Evolutionary conservation across 768 basidiomycete genomes (phyloP), one percentile per base, ranked within the genome.

Genomic region (Termitomyces sp.): DNA sequence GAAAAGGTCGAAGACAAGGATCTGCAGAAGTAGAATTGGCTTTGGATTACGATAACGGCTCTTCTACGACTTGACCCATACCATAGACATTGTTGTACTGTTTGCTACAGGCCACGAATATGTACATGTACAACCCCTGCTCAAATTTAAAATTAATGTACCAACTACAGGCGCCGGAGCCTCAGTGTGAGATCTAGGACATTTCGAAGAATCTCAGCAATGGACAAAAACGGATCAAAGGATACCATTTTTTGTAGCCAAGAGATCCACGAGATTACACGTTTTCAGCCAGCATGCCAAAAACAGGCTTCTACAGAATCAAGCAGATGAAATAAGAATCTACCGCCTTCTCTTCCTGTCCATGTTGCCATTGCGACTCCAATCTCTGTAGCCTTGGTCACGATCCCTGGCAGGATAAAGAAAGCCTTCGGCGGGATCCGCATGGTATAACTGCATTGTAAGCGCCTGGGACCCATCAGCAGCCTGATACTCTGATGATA

Each of bases 351-450:
- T 64, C 60, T 61, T 65, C 60, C 58, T 60, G 53, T 60, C 62
- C 58, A 61, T 67, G 37, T 66, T 63, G 50, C 62, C 59, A 51
- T 62, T 46, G 51, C 49, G 55, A 59, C 55, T 29, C 42, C 58
- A 53, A 52, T 59, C 44, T 18, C 45, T 26, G 44, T 29, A 29
- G 28, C 20, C 45, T 47, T 47, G 45, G 12, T 46, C 37, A 29
- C 26, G 31, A 41, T 48, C 24, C 52, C 53, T 58, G 12, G 29
- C 34, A 41, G 56, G 51, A 60, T 65, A 63, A 22, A 61, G 57
- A 29, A 66, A 60, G n/a, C 67, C 68, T 59, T 64, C 65, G 57
- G 28, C 33, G 15, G 63, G 65, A 65, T 69, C 67, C 59, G 66
- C 66, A 65, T 62, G 60, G 26, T 55, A 49, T 42, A 52, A 34